Evolutionary conservation across 1,284 basidiomycete genomes (phyloP).

Genomic region (Naganishia liquefaciens): DNA sequence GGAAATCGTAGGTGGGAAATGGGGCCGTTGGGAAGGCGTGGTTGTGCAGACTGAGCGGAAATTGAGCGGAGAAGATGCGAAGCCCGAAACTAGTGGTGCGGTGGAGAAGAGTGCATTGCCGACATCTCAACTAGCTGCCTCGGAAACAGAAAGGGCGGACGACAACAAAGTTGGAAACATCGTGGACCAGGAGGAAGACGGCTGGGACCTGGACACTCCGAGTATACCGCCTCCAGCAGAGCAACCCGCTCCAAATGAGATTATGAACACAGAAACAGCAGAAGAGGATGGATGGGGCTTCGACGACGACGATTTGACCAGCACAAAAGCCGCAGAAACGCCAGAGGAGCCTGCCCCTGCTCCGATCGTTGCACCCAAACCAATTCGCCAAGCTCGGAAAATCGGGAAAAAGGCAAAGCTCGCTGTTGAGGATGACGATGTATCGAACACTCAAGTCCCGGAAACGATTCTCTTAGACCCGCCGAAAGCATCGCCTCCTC

Average conservation of each 20-base stretch:
- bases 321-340: background rate
- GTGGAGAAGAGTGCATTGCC: background rate
- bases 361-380: conserved; percentile 25
- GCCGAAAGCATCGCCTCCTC: background rate
- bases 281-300: conserved; percentile 31
- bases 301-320: conserved; percentile 25
- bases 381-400: conserved; percentile 32
- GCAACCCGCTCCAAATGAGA: background rate
- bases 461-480: background rate
- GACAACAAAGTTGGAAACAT: background rate
- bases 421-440: background rate
- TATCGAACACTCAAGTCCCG: background rate
- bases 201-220: conserved; percentile 22
- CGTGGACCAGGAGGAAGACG: conserved; percentile 8
- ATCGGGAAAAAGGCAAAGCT: conserved; percentile 33
- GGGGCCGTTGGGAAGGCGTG: conserved; percentile 11
- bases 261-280: background rate
- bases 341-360: too few relatives aligned
- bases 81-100: background rate
- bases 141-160: background rate
- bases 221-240: background rate
- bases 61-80: background rate
- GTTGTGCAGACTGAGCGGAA: conserved; percentile 9
- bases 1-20: background rate
- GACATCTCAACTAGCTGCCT: background rate